phyloP scores from a whole-genome alignment of 495 filamentous ascomycete genomes.

The Hypomontagnella submonticulosa region DNA sequence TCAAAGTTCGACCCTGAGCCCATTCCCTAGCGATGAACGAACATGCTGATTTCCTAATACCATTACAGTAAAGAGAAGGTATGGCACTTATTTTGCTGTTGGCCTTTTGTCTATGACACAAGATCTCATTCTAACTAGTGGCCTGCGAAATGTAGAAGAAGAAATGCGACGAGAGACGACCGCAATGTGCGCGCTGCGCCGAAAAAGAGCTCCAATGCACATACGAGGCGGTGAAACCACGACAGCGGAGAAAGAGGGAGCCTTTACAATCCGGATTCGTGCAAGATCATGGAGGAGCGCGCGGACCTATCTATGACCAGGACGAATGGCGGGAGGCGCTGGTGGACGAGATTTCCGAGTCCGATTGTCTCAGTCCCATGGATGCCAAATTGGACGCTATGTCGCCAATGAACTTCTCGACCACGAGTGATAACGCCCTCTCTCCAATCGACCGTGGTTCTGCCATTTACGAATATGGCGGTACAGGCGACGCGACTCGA shows the following conservation, averaged over 20 bases:
- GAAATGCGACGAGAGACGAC: constrained; percentile 71
- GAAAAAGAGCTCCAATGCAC: constrained; percentile 64
- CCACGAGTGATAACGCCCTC: constrained; percentile 15
- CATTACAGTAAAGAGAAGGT: constrained; percentile 62
- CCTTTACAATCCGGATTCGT: constrained; percentile 26
- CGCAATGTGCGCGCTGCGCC: constrained; percentile 66
- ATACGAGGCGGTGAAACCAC: constrained; percentile 67
- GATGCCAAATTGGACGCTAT: constrained; percentile 38
- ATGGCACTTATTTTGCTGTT: constrained; percentile 14
- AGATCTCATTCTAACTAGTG: constrained; percentile 27
- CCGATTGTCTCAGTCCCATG: constrained; percentile 46
- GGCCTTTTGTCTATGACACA: constrained; percentile 4
- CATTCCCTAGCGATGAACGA: constrained; percentile 9
- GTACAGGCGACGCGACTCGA: constrained; percentile 19
- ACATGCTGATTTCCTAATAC: constrained; percentile 28
- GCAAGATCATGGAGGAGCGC: constrained; percentile 2
- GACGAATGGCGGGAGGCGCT: constrained; percentile 31
- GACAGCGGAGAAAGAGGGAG: constrained; percentile 63
- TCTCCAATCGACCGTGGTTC: constrained; percentile 26
- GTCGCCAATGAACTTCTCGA: constrained; percentile 35
- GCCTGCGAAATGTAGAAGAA: constrained; percentile 61
- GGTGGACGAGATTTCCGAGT: constrained; percentile 28
- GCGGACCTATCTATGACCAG: constrained; percentile 8
- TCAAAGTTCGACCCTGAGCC: constrained; percentile 14
- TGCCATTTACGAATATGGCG: constrained; percentile 26